Evolutionary conservation across 495 filamentous ascomycete genomes (phyloP).

Genomic region (Aspergillus leporis): DNA sequence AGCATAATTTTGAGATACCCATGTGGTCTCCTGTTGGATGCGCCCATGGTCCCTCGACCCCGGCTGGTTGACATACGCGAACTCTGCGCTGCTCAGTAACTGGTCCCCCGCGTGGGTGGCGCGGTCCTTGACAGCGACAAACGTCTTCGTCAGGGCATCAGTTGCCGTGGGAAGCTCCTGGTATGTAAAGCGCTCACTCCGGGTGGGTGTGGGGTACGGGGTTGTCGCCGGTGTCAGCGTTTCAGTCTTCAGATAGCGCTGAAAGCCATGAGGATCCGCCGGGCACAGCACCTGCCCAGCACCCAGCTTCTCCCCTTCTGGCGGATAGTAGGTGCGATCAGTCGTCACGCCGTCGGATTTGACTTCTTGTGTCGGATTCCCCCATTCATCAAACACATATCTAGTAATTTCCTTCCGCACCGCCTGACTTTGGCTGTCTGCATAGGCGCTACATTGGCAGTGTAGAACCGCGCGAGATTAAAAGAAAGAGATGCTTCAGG

Average conservation of each 20-base stretch:
- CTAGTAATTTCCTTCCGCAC: slow-evolving; percentile 1
- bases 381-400: slow-evolving; percentile 11
- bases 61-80: slow-evolving; percentile 7
- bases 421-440: background rate
- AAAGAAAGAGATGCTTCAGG: too few species aligned
- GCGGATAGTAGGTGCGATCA: slow-evolving; percentile 3
- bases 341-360: slow-evolving; percentile 4
- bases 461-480: too few species aligned
- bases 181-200: slow-evolving; percentile 3
- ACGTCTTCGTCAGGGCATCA: background rate
- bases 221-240: slow-evolving; percentile 7
- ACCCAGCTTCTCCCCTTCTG: background rate
- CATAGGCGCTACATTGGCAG: too few species aligned
- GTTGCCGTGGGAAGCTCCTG: background rate
- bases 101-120: background rate
- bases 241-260: slow-evolving; percentile 6
- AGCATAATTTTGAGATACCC: too few species aligned
- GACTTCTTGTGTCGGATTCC: background rate
- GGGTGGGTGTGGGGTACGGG: slow-evolving; percentile 4
- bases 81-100: background rate
- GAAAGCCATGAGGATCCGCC: slow-evolving; percentile 12
- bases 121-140: background rate
- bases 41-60: slow-evolving; percentile 6
- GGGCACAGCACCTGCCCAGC: slow-evolving; percentile 2
- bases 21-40: background rate